Evolutionary conservation across 2,329 filamentous ascomycete genomes (phyloP), one percentile per base, ranked within the genome.

Genomic region (Dothistroma pini): DNA sequence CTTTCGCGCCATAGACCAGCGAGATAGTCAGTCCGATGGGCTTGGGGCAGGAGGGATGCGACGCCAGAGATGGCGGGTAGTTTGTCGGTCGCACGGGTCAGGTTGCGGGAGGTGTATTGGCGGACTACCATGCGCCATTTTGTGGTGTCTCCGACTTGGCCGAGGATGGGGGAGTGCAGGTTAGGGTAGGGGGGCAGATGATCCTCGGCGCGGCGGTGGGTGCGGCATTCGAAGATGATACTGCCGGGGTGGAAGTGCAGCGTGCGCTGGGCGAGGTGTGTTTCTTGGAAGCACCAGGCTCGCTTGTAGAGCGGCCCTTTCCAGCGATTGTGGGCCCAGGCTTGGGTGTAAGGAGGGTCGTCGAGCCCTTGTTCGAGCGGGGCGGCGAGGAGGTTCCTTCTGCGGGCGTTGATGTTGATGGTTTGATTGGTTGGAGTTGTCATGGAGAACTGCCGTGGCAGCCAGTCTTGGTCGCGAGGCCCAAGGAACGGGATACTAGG

Each of bases 281-380:
- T n/a, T 47, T 59, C 60, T 58, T 62, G 60, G 44, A 62, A 62
- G n/a, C 50, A 54, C 60, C 60, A 62, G 4, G 60, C 60, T 35
- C 60, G 50, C 16, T 44, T 54, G 44, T 56, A 62, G 7, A 58
- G 32, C 29, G 60, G 60, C 14, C 56, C 60, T 14, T 31, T 34
- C 14, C 56, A 51, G 5, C 34, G 25, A 9, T 55, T 21, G 0
- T 44, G 44, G 22, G 56, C 52, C 56, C 52, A 62, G 6, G 52
- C 35, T 14, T 16, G 22, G 8, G 59, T 61, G 54, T 57, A 58
- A 2, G 59, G 49, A 9, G 59, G 59, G 22, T 61, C 55, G 32
- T 61, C 21, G 22, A 57, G 50, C 29, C 59, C 59, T 55, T 61
- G 59, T 14, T 61, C 59, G 21, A 61, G 49, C n/a, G 54, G 54